Percentiles rank a stretch among this genome's conserved stretches.
These are phyloP conservation scores for Dispira parvispora DNA, from an alignment of 192 early-diverging fungal species.

Conservation along the genomic window DNA sequence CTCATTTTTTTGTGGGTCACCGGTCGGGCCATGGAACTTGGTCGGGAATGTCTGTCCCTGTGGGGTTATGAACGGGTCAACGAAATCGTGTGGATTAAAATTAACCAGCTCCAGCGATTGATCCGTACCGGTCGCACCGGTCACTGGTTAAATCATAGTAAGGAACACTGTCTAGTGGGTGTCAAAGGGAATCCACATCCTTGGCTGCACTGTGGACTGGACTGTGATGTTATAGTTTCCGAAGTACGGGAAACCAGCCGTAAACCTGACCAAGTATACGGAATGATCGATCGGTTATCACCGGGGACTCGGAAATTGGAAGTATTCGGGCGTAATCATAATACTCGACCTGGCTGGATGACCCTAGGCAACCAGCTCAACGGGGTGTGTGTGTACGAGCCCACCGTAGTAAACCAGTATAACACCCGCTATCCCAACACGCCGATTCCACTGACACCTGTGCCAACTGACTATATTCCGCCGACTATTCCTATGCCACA, in stretches of 20 bases:
- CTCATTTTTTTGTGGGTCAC: slow-evolving; percentile 48
- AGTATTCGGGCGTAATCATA: slow-evolving; percentile 42
- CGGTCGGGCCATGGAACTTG: slow-evolving; percentile 44
- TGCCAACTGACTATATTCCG: background rate
- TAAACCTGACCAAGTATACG: slow-evolving; percentile 46
- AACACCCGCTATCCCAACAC: slow-evolving; percentile 17
- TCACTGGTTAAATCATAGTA: slow-evolving; percentile 49
- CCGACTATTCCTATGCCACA: too few species aligned
- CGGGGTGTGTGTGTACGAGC: slow-evolving; percentile 30
- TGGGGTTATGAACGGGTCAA: slow-evolving; percentile 40
- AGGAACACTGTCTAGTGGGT: slow-evolving; percentile 46
- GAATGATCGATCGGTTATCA: slow-evolving; percentile 34
- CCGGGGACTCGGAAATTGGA: slow-evolving; percentile 40
- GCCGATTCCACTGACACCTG: slow-evolving; percentile 12
- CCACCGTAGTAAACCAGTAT: slow-evolving; percentile 21
- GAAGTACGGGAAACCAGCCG: slow-evolving; percentile 41
- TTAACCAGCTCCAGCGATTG: slow-evolving; percentile 39
- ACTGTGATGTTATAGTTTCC: slow-evolving; percentile 40
- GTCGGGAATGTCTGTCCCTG: slow-evolving; percentile 28
- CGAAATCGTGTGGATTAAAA: slow-evolving; percentile 49
- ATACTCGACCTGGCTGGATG: slow-evolving; percentile 40
- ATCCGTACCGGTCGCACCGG: slow-evolving; percentile 46
- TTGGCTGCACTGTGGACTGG: slow-evolving; percentile 23
- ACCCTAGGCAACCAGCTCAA: slow-evolving; percentile 48
- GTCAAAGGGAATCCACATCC: slow-evolving; percentile 29